Conservation (phyloP, 371 early-diverging fungal genomes). For the Circinella umbellata region DNA sequence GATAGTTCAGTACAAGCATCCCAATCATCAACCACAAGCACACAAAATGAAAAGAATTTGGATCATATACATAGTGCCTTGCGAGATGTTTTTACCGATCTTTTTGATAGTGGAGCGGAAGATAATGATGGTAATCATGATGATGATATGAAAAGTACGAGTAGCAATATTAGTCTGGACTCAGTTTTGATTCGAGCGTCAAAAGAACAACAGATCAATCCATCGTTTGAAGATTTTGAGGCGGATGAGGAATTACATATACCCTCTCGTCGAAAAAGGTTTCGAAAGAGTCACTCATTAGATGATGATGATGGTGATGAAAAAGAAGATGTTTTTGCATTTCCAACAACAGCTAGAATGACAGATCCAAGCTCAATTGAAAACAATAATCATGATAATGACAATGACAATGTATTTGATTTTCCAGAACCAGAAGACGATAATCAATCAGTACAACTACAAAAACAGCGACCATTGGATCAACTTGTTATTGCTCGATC, state of each 20-base stretch:
- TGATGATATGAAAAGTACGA: not conserved
- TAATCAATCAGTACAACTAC: not conserved
- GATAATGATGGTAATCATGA: not conserved
- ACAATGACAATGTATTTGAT: not conserved
- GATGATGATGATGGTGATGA: not conserved
- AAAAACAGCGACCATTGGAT: not conserved
- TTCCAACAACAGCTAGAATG: not conserved
- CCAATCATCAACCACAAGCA: not conserved
- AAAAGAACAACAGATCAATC: slow-evolving; percentile 2
- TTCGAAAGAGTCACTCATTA: not conserved
- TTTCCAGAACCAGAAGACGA: not conserved
- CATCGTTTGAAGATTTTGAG: not conserved
- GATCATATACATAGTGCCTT: not conserved
- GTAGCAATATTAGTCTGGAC: not conserved
- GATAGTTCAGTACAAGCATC: not conserved
- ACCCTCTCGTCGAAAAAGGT: not conserved
- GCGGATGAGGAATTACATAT: not conserved
- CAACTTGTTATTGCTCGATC: not conserved
- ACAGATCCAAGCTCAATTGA: not conserved
- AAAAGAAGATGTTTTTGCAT: not conserved
- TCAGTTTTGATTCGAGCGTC: not conserved
- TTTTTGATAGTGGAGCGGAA: not conserved
- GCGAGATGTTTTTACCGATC: not conserved
- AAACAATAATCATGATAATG: not conserved
- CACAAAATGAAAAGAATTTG: not conserved